Percentiles rank a stretch among this genome's conserved stretches.
Conservation (phyloP, 2,329 filamentous ascomycete species). For the Aspergillus pseudonomiae region DNA sequence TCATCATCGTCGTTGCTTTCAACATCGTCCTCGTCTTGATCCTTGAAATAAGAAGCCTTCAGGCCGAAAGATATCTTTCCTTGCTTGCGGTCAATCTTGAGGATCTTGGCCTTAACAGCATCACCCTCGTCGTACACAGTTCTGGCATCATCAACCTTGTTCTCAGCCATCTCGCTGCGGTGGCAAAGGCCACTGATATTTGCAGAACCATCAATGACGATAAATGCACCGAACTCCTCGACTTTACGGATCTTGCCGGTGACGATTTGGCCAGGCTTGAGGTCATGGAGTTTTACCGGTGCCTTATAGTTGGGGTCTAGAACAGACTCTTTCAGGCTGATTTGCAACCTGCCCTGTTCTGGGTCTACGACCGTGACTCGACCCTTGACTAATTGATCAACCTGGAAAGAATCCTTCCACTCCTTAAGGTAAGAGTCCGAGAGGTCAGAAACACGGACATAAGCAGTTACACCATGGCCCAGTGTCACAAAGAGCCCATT, state of each 20-base stretch:
- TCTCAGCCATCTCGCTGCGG: constrained; percentile 86
- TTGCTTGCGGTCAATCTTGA: constrained; percentile 75
- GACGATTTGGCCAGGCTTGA: constrained; percentile 77
- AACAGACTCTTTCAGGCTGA: constrained; percentile 84
- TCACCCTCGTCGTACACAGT: constrained; percentile 91
- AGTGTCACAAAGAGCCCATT: constrained; percentile 87
- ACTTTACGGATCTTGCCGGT: constrained; percentile 92
- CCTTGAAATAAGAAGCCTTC: constrained; percentile 87
- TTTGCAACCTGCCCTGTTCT: constrained; percentile 71
- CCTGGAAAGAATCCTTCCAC: constrained; percentile 86
- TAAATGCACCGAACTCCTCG: constrained; percentile 92
- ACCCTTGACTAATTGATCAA: constrained; percentile 88
- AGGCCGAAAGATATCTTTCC: constrained; percentile 85
- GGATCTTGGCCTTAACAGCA: constrained; percentile 85
- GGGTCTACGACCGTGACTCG: constrained; percentile 75
- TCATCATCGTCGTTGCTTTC: constrained; percentile 44
- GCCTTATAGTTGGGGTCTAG: constrained; percentile 78
- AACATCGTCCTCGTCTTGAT: constrained; percentile 54
- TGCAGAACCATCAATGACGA: constrained; percentile 81
- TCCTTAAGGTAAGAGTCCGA: constrained; percentile 92
- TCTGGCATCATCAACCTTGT: constrained; percentile 77
- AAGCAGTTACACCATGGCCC: constrained; percentile 77
- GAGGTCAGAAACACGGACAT: constrained; percentile 83
- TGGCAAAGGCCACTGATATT: constrained; percentile 95
- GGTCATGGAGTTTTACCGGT: constrained; percentile 72